Evolutionary conservation across 106 monocot genomes (phyloP).

Genomic region (Ottelia alismoides): DNA sequence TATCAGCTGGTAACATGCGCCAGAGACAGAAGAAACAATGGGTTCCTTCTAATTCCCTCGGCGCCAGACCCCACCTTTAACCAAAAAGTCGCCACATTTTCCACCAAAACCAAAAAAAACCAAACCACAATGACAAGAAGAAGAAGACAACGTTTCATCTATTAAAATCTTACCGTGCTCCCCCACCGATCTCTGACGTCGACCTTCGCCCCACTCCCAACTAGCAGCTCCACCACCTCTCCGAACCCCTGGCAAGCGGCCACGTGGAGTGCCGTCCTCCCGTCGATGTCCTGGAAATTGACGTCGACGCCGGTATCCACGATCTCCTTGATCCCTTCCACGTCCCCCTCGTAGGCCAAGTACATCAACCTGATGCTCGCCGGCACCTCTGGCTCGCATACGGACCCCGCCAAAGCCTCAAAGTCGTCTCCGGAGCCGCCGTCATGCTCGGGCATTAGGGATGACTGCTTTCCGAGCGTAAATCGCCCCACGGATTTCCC

Average conservation of each 20-base stretch:
- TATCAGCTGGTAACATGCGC: no score
- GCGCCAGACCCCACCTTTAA: no score
- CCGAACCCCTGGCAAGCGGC: slow-evolving; percentile 60
- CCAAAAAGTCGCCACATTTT: no score
- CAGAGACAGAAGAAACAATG: no score
- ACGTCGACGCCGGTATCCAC: slow-evolving; percentile 42
- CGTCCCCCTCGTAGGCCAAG: slow-evolving; percentile 54
- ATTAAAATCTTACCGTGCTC: slow-evolving; percentile 83
- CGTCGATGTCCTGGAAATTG: slow-evolving; percentile 52
- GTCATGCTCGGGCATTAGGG: slow-evolving; percentile 27
- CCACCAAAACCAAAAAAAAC: no score
- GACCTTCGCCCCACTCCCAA: slow-evolving; percentile 44
- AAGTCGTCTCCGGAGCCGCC: not conserved
- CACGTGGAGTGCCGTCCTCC: slow-evolving; percentile 75
- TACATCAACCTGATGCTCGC: slow-evolving; percentile 52
- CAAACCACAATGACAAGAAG: no score
- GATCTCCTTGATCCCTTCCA: slow-evolving; percentile 51
- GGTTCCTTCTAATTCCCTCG: no score
- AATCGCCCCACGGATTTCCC: no score
- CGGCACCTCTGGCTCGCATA: slow-evolving; percentile 1
- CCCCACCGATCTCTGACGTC: slow-evolving; percentile 58
- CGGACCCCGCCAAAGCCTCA: not conserved
- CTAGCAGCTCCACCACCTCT: slow-evolving; percentile 38
- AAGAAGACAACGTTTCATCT: no score
- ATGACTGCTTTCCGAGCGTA: slow-evolving; percentile 38